Evolutionary conservation across 1,284 basidiomycete species (phyloP).

Genomic region (Chiua sp.): DNA sequence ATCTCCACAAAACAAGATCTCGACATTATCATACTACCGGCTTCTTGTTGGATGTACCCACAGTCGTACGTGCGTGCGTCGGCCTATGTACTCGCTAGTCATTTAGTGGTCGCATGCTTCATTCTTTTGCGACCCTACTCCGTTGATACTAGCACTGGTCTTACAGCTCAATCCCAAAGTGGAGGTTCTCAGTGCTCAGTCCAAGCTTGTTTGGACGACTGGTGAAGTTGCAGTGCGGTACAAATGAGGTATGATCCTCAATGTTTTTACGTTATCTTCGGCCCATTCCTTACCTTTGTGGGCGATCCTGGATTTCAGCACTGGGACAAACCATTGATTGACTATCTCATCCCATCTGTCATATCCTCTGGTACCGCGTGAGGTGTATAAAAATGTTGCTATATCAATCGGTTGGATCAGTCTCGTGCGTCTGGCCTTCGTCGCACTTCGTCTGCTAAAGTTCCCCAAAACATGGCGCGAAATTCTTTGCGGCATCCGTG

Average conservation of each 20-base stretch:
- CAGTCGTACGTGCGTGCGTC: slow-evolving; percentile 96
- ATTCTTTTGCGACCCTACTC: slow-evolving; percentile 81
- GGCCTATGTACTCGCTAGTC: slow-evolving; percentile 96
- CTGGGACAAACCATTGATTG: slow-evolving; percentile 88
- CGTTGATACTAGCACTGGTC: slow-evolving; percentile 91
- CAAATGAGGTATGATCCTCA: slow-evolving; percentile 61
- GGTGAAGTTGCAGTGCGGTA: slow-evolving; percentile 95
- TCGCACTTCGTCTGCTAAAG: slow-evolving; percentile 89
- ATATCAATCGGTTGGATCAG: slow-evolving; percentile 98
- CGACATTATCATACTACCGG: slow-evolving; percentile 67
- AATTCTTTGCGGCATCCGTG: slow-evolving; percentile 96
- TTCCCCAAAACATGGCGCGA: slow-evolving; percentile 98
- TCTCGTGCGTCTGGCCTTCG: slow-evolving; percentile 86
- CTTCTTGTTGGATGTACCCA: slow-evolving; percentile 90
- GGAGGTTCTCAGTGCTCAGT: slow-evolving; percentile 96
- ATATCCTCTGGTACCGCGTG: slow-evolving; percentile 90
- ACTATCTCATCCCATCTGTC: slow-evolving; percentile 88
- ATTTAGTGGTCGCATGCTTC: slow-evolving; percentile 97
- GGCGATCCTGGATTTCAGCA: slow-evolving; percentile 86
- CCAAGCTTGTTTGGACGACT: slow-evolving; percentile 99
- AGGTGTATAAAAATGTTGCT: slow-evolving; percentile 96
- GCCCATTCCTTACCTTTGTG: slow-evolving; percentile 30
- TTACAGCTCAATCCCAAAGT: slow-evolving; percentile 90
- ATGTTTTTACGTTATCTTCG: neutral
- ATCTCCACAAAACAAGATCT: slow-evolving; percentile 80